These are phyloP conservation scores for Crithidia sp. DNA, from an alignment of 208 protist species.

Conservation along the genomic window DNA sequence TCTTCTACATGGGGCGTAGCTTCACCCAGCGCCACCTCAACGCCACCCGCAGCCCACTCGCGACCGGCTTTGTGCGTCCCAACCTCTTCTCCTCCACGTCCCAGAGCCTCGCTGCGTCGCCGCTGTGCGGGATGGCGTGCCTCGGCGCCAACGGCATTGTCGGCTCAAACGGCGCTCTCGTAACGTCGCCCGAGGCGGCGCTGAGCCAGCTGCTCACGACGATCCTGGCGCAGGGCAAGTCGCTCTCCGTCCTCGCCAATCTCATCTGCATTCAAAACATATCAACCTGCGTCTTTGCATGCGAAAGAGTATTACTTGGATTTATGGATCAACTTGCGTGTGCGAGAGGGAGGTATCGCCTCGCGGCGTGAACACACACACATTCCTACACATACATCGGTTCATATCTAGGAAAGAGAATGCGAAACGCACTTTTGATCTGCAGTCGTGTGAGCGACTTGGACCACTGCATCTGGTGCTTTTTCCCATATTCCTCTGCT, in stretches of 20 bases:
- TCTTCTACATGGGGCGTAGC: conserved; percentile 86
- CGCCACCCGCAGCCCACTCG: conserved; percentile 71
- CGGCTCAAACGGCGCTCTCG: conserved; percentile 13
- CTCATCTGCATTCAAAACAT: conserved; percentile 84
- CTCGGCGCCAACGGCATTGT: conserved; percentile 29
- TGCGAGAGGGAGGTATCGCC: not conserved
- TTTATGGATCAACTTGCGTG: conserved; percentile 20
- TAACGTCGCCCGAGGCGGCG: conserved; percentile 42
- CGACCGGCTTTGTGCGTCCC: conserved; percentile 81
- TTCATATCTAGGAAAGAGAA: too few species aligned
- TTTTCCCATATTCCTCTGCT: too few species aligned
- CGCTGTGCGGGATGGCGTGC: conserved; percentile 38
- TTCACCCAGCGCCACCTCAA: conserved; percentile 88
- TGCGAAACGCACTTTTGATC: too few species aligned
- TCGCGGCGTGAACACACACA: not conserved
- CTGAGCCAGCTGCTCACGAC: conserved; percentile 57
- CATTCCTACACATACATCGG: not conserved
- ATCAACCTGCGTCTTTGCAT: conserved; percentile 86
- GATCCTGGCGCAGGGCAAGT: conserved; percentile 53
- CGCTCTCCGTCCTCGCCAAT: conserved; percentile 38
- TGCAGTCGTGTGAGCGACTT: too few species aligned
- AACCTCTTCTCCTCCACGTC: conserved; percentile 53
- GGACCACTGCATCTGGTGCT: too few species aligned
- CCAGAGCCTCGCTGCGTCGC: conserved; percentile 46
- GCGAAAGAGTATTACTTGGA: conserved; percentile 88